Base-by-base conservation (phyloP, 331 rosid genomes). In the Stylosanthes scabra region DNA sequence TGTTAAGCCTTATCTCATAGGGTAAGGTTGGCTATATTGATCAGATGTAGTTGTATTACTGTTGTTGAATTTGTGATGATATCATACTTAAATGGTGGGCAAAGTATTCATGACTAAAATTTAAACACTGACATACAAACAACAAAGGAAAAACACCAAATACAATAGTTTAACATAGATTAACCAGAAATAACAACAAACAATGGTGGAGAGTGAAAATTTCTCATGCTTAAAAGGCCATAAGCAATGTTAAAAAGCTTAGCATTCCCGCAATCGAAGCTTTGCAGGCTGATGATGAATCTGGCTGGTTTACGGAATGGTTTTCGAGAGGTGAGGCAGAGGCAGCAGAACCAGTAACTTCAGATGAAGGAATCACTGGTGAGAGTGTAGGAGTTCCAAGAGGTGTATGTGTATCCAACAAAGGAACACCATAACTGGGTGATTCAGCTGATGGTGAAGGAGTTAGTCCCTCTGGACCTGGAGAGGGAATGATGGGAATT, bases 321-420 rank as follows among this genome's bases (percentile, higher is more conserved):
- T 80, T 79, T 6, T 37, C 59, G 12, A 59, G 73, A 65, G 85
- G 78, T 15, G 86, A 68, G 58, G 61, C 65, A 59, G 86, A 68
- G 58, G 61, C 65, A 59, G 74, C n/a, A 8, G 71, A 31, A 31
- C 37, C 71, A 8, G 84, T 81, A 74, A 75, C 31, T 60, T 75
- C 84, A 39, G 83, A 71, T 45, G 95, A 72, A 76, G 94, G 87
- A 75, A 83, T 69, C 34, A 68, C 3, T 2, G 91, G 83, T 62
- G 86, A 47, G 11, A 76, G 49, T 2, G 81, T 16, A 80, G 88
- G 87, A 77, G 65, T 65, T 52, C 59, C 82, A 42, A 63, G 2
- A 11, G 71, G 59, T 34, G 79, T 57, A 45, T 71, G 59, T 34
- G 79, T 57, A 45, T 71, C 72, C 10, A 78, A 54, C 63, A 67